These are phyloP conservation scores for Suhomyces canberraensis DNA, from an alignment of 805 yeast genomes.

Conservation along the genomic window DNA sequence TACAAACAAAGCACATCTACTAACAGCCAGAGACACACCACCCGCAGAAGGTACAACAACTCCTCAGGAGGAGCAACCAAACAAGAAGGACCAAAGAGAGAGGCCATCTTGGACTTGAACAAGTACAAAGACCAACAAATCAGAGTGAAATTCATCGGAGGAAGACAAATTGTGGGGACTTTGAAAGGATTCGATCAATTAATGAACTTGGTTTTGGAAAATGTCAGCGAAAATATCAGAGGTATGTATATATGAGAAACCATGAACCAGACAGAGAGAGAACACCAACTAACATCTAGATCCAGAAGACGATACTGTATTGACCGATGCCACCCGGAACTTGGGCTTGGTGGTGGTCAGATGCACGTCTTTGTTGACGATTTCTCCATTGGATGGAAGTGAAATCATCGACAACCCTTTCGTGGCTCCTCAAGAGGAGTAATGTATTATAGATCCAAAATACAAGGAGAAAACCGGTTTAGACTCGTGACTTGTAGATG, in stretches of 20 bases:
- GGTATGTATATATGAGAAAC: conserved; percentile 36
- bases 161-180: conserved; percentile 76
- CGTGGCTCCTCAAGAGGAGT: conserved; percentile 12
- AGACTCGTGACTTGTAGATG: too few species aligned
- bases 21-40: conserved; percentile 9
- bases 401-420: conserved; percentile 73
- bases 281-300: conserved; percentile 35
- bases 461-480: too few species aligned
- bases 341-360: conserved; percentile 82
- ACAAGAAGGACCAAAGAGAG: conserved; percentile 80
- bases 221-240: conserved; percentile 63
- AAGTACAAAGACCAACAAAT: conserved; percentile 71
- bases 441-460: conserved; percentile 5
- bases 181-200: conserved; percentile 82
- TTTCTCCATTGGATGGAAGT: conserved; percentile 72
- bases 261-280: neutral
- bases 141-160: conserved; percentile 79
- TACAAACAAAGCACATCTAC: neutral
- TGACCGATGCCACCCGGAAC: conserved; percentile 57
- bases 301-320: conserved; percentile 56
- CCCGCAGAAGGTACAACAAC: conserved; percentile 18
- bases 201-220: conserved; percentile 74
- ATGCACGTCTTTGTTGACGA: conserved; percentile 73
- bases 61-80: conserved; percentile 13
- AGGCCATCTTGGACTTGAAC: conserved; percentile 79